phyloP scores from a whole-genome alignment of 768 basidiomycete species.

The Butyriboletus loyo region DNA sequence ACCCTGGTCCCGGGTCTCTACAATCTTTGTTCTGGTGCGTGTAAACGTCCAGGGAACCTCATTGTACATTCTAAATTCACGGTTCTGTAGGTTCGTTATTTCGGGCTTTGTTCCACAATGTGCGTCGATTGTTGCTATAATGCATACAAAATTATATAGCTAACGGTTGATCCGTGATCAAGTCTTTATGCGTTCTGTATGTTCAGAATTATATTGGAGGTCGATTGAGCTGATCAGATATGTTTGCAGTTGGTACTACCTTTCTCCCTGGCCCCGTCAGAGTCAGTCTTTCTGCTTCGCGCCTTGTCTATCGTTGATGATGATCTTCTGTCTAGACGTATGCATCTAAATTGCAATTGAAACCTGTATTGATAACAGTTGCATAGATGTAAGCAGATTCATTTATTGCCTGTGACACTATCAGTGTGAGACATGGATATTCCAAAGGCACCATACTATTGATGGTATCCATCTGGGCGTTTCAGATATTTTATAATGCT shows the following conservation, averaged over 20 bases:
- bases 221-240: not conserved
- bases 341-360: not conserved
- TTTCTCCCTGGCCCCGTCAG: not conserved
- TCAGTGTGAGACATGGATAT: not conserved
- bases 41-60: not conserved
- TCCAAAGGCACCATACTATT: not conserved
- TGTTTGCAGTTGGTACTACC: not conserved
- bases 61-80: not conserved
- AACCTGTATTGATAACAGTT: not conserved
- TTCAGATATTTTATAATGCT: not conserved
- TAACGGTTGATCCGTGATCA: not conserved
- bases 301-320: not conserved
- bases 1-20: conserved; percentile 8
- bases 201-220: not conserved
- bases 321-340: not conserved
- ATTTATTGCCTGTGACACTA: too few relatives aligned
- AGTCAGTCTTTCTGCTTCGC: not conserved
- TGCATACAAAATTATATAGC: not conserved
- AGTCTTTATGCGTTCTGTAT: not conserved
- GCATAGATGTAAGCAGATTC: not conserved
- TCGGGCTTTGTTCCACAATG: not conserved
- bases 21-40: conserved; percentile 3
- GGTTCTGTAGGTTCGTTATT: not conserved
- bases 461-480: not conserved
- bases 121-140: not conserved